Base-by-base conservation (phyloP, 352 stramenopile species). In the Phytophthora citricola region DNA sequence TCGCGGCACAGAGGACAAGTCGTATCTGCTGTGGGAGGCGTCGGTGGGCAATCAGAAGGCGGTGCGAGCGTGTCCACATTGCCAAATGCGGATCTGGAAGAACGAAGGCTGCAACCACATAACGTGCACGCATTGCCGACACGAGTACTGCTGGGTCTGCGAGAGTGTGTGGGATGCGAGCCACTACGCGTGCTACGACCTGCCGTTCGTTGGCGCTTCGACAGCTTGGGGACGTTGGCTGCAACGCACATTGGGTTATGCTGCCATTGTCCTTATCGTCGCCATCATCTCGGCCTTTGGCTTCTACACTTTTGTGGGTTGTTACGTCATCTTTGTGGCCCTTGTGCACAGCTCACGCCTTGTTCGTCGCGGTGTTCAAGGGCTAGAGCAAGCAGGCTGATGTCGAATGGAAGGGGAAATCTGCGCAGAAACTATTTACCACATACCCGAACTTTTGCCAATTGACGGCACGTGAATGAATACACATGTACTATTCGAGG, bases 61-160 rank as follows among this genome's bases (percentile, higher is more conserved):
- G 3, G 81, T 92, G 32, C 84, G 84, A 5, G 62, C 66, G 8
- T 91, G 84, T 61, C 84, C 84, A 9, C 69, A 78, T 15, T 92
- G 84, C 46, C 56, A 76, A 10, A 88, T 92, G 73, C 74, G 79
- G 43, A 92, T 92, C 53, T 92, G 84, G 84, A 92, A 91, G 69
- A 85, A 73, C 38, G 84, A 92, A 58, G 83, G 83, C 12, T 81
- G 64, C 46, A 90, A 90, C 54, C 83, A 92, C 71, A 92, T 92
- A 73, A 90, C 75, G 26, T 92, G 83, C 59, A 76, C 78, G n/a
- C 66, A 73, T 36, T 92, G 83, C 34, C 79, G 76, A 6, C 75
- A 78, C 45, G 66, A 92, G 58, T 92, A 85, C 56, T 92, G 84
- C 62, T 92, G 84, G 84, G 73, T 90, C 7, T 93, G 84, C 39